phyloP scores from a whole-genome alignment of 192 early-diverging fungal genomes.

The Coemansia sp. region DNA sequence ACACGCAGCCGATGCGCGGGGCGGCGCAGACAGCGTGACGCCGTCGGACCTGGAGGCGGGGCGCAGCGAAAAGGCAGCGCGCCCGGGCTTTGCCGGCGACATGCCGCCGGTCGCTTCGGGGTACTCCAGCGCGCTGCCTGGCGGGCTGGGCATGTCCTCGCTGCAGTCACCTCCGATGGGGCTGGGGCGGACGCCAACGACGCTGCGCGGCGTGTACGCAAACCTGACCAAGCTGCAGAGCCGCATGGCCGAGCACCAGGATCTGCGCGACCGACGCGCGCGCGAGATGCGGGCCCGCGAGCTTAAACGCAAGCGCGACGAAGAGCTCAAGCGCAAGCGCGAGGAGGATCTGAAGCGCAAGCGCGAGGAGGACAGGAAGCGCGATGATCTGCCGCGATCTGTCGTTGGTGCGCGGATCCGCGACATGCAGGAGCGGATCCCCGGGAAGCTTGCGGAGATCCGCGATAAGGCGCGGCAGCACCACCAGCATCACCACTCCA shows the following conservation, averaged over 20 bases:
- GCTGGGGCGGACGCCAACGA: constrained; percentile 23
- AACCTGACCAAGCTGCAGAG: constrained; percentile 50
- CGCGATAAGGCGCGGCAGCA: background rate
- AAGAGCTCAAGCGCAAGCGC: constrained; percentile 9
- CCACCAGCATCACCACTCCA: background rate
- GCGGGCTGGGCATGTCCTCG: background rate
- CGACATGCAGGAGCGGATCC: constrained; percentile 25
- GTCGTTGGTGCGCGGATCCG: constrained; percentile 25
- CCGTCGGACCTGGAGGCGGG: constrained; percentile 46
- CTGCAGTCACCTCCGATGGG: constrained; percentile 7
- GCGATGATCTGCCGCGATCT: constrained; percentile 14
- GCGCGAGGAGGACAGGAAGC: constrained; percentile 20
- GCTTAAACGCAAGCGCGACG: constrained; percentile 16
- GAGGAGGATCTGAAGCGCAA: constrained; percentile 1
- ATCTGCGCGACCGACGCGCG: constrained; percentile 44
- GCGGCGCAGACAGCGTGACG: constrained; percentile 2
- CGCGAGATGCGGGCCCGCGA: constrained; percentile 22
- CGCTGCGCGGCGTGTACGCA: constrained; percentile 46
- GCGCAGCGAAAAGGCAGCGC: background rate
- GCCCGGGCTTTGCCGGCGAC: background rate
- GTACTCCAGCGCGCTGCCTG: background rate
- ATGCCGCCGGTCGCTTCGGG: background rate
- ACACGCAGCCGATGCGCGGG: background rate
- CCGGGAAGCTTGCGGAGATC: constrained; percentile 16
- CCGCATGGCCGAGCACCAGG: constrained; percentile 50